Evolutionary conservation across 208 protist species (phyloP).

Genomic region (Jaenimonas drosophilae): DNA sequence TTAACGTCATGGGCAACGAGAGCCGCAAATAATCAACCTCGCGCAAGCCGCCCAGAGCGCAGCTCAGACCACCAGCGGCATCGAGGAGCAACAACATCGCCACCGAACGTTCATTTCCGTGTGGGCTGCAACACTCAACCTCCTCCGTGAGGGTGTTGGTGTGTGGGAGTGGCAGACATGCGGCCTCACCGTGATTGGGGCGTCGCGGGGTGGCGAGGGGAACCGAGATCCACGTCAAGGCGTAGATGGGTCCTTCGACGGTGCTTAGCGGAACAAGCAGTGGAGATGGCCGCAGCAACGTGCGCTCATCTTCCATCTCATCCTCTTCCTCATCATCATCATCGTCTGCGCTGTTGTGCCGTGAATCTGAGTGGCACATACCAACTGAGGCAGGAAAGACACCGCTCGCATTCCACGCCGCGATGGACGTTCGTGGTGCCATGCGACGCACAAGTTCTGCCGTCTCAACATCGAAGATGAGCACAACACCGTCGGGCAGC

Average conservation of each 20-base stretch:
- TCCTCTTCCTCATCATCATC: background rate
- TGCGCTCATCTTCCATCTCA: background rate
- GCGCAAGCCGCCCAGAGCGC: slow-evolving; percentile 46
- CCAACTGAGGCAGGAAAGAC: background rate
- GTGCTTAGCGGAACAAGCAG: no score
- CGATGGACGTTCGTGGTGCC: slow-evolving; percentile 4
- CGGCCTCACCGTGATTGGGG: no score
- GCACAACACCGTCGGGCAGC: slow-evolving; percentile 26
- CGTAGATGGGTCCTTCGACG: no score
- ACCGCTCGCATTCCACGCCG: background rate
- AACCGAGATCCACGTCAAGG: no score
- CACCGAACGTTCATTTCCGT: slow-evolving; percentile 3
- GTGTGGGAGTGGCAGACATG: no score
- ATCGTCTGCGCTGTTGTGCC: background rate
- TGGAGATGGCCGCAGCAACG: no score
- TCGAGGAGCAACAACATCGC: slow-evolving; percentile 42
- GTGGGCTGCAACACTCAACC: slow-evolving; percentile 1
- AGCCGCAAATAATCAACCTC: slow-evolving; percentile 17
- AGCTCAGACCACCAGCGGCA: slow-evolving; percentile 27
- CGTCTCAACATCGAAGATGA: slow-evolving; percentile 63
- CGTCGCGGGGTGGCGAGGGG: no score
- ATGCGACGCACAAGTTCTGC: slow-evolving; percentile 50
- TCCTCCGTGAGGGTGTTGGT: slow-evolving; percentile 1
- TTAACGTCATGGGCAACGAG: background rate
- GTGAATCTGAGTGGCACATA: no score